Conservation (phyloP, 2,329 filamentous ascomycete species). For the Anisogramma anomala region DNA sequence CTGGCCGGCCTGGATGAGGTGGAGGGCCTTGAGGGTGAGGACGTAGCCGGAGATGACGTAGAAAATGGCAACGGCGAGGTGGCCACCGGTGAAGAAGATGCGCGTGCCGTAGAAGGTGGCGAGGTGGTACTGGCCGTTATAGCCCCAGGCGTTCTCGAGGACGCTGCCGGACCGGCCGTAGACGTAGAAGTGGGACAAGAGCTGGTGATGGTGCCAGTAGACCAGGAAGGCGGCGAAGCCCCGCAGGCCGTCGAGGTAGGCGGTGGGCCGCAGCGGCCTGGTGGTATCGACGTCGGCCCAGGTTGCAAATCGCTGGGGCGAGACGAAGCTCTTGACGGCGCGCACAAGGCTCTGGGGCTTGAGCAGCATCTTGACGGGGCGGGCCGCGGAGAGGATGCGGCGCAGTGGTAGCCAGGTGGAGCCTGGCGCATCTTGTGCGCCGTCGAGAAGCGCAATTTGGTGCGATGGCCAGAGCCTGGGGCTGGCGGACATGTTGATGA, state of each 20-base stretch:
- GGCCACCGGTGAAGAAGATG: slow-evolving; percentile 7
- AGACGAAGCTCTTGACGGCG: not conserved
- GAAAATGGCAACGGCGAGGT: slow-evolving; percentile 7
- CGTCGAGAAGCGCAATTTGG: slow-evolving; percentile 8
- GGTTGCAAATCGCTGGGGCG: slow-evolving; percentile 5
- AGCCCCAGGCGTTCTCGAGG: slow-evolving; percentile 5
- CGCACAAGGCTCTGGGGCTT: not conserved
- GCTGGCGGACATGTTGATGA: slow-evolving; percentile 3
- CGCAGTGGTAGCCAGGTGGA: not conserved
- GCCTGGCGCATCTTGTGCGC: not conserved
- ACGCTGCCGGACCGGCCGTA: not conserved
- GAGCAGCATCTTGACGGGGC: slow-evolving; percentile 2
- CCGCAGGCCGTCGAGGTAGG: slow-evolving; percentile 6
- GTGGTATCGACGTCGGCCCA: slow-evolving; percentile 6
- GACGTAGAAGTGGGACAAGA: slow-evolving; percentile 2
- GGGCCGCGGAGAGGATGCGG: not conserved
- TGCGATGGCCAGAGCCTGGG: slow-evolving; percentile 4
- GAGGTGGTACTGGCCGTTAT: not conserved
- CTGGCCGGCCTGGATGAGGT: not conserved
- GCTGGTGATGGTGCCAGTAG: slow-evolving; percentile 4
- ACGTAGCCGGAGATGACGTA: slow-evolving; percentile 9
- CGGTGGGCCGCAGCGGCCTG: slow-evolving; percentile 4
- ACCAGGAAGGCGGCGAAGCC: slow-evolving; percentile 8
- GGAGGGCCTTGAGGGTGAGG: slow-evolving; percentile 2
- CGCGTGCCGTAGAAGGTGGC: slow-evolving; percentile 3